These are phyloP conservation scores for Fusarium armeniacum DNA, from an alignment of 2,329 filamentous ascomycete species.

Conservation along the genomic window DNA sequence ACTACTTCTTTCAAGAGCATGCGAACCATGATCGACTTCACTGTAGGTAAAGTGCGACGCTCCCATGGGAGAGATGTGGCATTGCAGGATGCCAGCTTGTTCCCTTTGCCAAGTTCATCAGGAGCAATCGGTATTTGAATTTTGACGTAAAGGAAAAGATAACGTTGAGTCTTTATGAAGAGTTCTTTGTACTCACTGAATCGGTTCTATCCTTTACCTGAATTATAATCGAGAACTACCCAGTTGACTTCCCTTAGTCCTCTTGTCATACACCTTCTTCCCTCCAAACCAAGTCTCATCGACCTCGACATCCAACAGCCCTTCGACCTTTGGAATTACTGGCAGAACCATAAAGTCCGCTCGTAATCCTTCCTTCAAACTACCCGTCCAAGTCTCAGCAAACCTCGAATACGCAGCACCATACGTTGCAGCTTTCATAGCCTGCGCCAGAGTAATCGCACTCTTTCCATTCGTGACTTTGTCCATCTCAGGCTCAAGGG, in stretches of 20 bases:
- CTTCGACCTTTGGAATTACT: neutral
- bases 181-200: neutral
- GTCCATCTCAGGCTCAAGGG: slow-evolving; percentile 61
- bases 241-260: no score
- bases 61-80: rapidly evolving
- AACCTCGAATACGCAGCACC: slow-evolving; percentile 72
- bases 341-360: slow-evolving; percentile 67
- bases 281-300: slow-evolving; percentile 38
- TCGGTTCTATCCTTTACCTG: neutral
- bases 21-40: no score
- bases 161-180: no score
- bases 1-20: no score
- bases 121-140: neutral
- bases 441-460: slow-evolving; percentile 66
- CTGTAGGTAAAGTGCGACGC: no score
- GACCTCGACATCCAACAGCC: slow-evolving; percentile 24
- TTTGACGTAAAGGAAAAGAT: neutral
- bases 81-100: no score
- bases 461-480: slow-evolving; percentile 66
- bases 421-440: slow-evolving; percentile 66
- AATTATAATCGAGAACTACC: neutral
- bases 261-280: slow-evolving; percentile 1
- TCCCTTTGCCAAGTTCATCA: no score
- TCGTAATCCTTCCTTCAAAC: slow-evolving; percentile 64
- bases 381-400: slow-evolving; percentile 67